Evolutionary conservation across 306 rosid species (phyloP).

Genomic region (Glycine soja): DNA sequence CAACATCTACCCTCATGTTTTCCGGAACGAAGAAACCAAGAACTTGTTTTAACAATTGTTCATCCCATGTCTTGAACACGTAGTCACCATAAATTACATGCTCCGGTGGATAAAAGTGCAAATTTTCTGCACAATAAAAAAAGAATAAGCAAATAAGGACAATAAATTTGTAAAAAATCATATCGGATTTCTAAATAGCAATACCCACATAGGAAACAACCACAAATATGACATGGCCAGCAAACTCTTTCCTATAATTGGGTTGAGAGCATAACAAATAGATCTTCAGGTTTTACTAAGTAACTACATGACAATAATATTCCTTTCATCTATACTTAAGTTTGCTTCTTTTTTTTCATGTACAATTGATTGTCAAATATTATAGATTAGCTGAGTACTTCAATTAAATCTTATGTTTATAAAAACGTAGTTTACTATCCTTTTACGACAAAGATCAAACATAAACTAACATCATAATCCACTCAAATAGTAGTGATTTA

Average conservation of each 20-base stretch:
- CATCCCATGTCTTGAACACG: constrained; percentile 84
- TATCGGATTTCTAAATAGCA: constrained; percentile 20
- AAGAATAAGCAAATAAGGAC: background rate
- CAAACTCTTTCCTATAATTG: constrained; percentile 19
- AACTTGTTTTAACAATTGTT: constrained; percentile 65
- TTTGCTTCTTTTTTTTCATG: background rate
- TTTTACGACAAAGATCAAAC: background rate
- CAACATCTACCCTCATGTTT: constrained; percentile 90
- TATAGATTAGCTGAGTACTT: constrained; percentile 6
- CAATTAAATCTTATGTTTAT: background rate
- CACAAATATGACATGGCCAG: constrained; percentile 14
- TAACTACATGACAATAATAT: background rate
- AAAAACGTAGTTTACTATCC: background rate
- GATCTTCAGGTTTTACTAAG: constrained; percentile 2
- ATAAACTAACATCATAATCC: constrained; percentile 11
- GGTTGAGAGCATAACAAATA: constrained; percentile 29
- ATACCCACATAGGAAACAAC: constrained; percentile 25
- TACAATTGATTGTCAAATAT: background rate
- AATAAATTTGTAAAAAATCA: constrained; percentile 34
- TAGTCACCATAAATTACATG: constrained; percentile 91
- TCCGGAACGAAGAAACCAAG: constrained; percentile 86
- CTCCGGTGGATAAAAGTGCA: constrained; percentile 74
- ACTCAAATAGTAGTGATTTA: background rate
- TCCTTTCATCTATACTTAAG: constrained; percentile 8
- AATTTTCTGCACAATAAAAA: constrained; percentile 69